These are phyloP conservation scores for Tripterygium wilfordii DNA, from an alignment of 177 flowering plant genomes.

Conservation along the genomic window DNA sequence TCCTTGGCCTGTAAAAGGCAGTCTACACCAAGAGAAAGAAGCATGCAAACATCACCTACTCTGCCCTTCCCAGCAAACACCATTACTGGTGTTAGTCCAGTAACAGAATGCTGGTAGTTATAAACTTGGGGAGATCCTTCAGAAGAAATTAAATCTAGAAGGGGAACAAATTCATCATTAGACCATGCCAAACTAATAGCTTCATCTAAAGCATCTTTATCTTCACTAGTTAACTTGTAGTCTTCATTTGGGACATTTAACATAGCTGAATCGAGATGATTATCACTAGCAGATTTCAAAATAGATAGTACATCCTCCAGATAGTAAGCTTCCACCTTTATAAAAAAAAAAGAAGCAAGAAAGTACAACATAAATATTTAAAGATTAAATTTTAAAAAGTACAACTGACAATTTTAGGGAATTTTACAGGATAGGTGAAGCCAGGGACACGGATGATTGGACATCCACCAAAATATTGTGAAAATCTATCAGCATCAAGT, in stretches of 20 bases:
- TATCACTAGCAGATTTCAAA: conserved; percentile 36
- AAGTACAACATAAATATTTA: neutral
- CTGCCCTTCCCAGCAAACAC: conserved; percentile 88
- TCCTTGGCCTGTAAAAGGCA: conserved; percentile 51
- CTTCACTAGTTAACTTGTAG: conserved; percentile 42
- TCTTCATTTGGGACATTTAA: conserved; percentile 18
- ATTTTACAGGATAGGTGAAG: conserved; percentile 84
- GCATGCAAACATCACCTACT: conserved; percentile 76
- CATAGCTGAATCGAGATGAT: conserved; percentile 32
- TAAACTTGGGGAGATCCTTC: conserved; percentile 40
- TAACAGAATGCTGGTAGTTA: conserved; percentile 75
- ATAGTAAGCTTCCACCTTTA: conserved; percentile 76
- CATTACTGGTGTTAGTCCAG: conserved; percentile 85
- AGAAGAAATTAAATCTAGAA: conserved; percentile 62
- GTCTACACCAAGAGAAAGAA: conserved; percentile 80
- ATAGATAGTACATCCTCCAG: conserved; percentile 86
- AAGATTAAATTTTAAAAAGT: neutral
- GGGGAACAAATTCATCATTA: conserved; percentile 76
- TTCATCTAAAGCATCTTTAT: conserved; percentile 66
- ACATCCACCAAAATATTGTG: conserved; percentile 92
- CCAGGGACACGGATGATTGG: conserved; percentile 93
- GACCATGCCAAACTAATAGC: conserved; percentile 72
- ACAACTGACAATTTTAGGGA: neutral
- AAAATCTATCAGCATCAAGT: conserved; percentile 87
- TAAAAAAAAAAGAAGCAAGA: conserved; percentile 4